Base-by-base conservation (phyloP, 805 yeast genomes). In the Jamesozyma jinghongensis region DNA sequence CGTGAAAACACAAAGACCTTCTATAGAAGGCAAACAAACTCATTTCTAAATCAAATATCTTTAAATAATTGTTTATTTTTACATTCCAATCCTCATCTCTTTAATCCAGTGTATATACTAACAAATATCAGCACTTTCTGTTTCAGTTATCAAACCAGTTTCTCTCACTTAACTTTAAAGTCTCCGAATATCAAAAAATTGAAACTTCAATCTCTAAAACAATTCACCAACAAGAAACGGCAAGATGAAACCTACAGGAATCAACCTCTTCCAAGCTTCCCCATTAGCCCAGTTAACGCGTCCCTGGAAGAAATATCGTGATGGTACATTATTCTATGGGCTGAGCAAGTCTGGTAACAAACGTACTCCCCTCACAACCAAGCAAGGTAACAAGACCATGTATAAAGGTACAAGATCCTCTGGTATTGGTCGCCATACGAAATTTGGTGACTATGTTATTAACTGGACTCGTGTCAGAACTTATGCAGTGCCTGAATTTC, bases 351-450 rank as follows among this genome's bases (percentile, higher is more conserved):
- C 79, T 7, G 97, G 97, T 41, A 79, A 85, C 49, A 85, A 81
- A 61, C 79, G 96, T 68, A 73, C 74, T 57, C 74, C 95, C 4
- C 68, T 90, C 52, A 82, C 95, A 18, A 81, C 96, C 18, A 92
- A 92, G 56, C 86, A 85, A 59, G 97, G 98, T 55, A 90, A 92
- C 66, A 87, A 88, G 68, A 81, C 84, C 53, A 84, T 72, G 66
- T 92, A 92, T 68, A 92, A 92, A 63, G 99, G 99, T 69, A 92
- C 97, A 18, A 76, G 97, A 43, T 85, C 98, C 4, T 75, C 94
- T 3, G 97, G 97, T 62, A 77, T 86, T 47, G 99, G 99, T 59
- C 71, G 69, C 40, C 77, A 81, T 57, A 82, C 92, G 40, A 68
- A 71, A 28, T 72, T 70, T 45, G 97, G 95, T 40, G 73, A 75